Percentiles rank a stretch among this genome's conserved stretches.
These are phyloP conservation scores for Didymella segeticola DNA, from an alignment of 2,329 filamentous ascomycete species.

Conservation along the genomic window DNA sequence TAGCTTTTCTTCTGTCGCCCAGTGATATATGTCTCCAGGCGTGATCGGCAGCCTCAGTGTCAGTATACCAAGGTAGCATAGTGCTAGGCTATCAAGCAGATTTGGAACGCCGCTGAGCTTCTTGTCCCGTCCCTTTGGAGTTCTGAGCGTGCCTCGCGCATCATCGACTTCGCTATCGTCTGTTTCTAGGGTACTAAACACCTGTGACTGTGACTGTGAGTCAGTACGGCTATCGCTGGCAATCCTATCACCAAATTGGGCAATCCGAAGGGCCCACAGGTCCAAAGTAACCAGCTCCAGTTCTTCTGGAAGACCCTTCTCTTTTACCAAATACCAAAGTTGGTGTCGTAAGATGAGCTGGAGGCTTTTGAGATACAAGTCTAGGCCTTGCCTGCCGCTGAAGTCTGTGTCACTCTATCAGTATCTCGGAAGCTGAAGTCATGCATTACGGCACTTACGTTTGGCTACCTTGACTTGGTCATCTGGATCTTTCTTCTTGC, in stretches of 20 bases:
- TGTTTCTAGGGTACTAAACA: slow-evolving; percentile 65
- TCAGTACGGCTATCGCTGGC: slow-evolving; percentile 43
- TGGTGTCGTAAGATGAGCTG: slow-evolving; percentile 88
- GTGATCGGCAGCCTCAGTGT: slow-evolving; percentile 79
- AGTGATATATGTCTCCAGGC: slow-evolving; percentile 73
- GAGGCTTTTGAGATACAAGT: slow-evolving; percentile 82
- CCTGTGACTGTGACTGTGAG: slow-evolving; percentile 56
- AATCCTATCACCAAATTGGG: slow-evolving; percentile 59
- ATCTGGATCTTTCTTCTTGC: slow-evolving; percentile 59
- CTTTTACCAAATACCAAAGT: slow-evolving; percentile 72
- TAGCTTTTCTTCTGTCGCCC: slow-evolving; percentile 71
- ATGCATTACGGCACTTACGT: slow-evolving; percentile 6
- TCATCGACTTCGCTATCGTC: slow-evolving; percentile 51
- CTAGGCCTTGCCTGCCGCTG: slow-evolving; percentile 71
- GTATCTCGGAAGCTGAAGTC: background rate
- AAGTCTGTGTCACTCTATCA: slow-evolving; percentile 57
- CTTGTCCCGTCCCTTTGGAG: slow-evolving; percentile 49
- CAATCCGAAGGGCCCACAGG: slow-evolving; percentile 80
- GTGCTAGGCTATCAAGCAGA: slow-evolving; percentile 74
- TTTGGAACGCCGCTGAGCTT: slow-evolving; percentile 64
- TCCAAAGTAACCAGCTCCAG: slow-evolving; percentile 82
- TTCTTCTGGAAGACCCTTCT: slow-evolving; percentile 71
- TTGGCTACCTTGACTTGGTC: slow-evolving; percentile 49
- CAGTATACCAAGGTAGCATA: slow-evolving; percentile 81
- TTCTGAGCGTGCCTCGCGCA: slow-evolving; percentile 18